Evolutionary conservation across 768 basidiomycete genomes (phyloP).

Genomic region (Boletus vermiculosoides): DNA sequence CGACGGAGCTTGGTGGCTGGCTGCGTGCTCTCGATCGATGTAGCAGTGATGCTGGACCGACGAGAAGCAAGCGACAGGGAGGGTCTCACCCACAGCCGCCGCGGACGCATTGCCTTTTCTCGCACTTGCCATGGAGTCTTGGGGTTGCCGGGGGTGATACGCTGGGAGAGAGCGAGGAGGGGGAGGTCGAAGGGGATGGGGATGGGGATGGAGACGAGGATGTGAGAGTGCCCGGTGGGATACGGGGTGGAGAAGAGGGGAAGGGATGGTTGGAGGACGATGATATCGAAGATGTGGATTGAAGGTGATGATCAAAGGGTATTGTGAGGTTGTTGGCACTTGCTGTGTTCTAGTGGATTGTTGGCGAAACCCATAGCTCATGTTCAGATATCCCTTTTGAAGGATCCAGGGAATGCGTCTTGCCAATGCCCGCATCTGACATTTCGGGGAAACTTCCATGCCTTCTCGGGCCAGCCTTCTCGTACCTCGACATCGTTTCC

Average conservation of each 20-base stretch:
- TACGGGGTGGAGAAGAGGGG: constrained; percentile 29
- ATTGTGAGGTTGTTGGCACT: not conserved
- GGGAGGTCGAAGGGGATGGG: constrained; percentile 21
- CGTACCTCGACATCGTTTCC: no score
- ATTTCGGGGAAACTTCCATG: no score
- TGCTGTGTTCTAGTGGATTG: not conserved
- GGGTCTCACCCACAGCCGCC: constrained; percentile 10
- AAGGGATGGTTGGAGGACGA: constrained; percentile 56
- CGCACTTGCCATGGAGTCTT: constrained; percentile 46
- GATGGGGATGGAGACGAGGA: constrained; percentile 33
- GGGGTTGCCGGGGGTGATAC: constrained; percentile 23
- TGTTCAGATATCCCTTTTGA: not conserved
- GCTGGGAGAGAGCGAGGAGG: constrained; percentile 32
- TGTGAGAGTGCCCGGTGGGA: constrained; percentile 28
- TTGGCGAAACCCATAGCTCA: no score
- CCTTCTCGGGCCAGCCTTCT: no score
- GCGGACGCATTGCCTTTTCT: constrained; percentile 49
- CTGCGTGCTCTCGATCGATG: constrained; percentile 47
- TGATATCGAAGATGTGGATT: constrained; percentile 51
- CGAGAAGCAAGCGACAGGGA: not conserved
- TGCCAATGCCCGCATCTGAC: no score
- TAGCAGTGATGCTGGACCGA: not conserved
- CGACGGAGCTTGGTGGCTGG: constrained; percentile 57
- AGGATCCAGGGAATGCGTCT: no score
- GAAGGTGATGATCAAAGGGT: not conserved